Evolutionary conservation across 164 flowering plant genomes (phyloP), one percentile per base, ranked within the genome.

Genomic region (Sextonia rubra): DNA sequence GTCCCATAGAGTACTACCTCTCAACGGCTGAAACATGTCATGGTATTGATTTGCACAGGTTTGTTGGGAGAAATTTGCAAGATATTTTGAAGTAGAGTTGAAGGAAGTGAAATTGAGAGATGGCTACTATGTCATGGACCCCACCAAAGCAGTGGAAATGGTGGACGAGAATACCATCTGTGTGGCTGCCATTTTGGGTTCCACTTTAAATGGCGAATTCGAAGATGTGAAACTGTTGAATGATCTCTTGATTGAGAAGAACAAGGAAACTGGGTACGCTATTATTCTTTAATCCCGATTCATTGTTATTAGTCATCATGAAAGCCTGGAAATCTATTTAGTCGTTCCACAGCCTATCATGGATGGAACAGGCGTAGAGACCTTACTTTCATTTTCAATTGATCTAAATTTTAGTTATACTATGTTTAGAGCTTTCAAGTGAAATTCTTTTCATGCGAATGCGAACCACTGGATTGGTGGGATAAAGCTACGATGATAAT

Each of bases 101-200:
- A 83, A 80, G 76, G 86, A 84, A 61, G 86, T 84, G 70, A 84
- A 82, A 52, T 71, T 84, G 61, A 74, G 76, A 0, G 86, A 82
- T 58, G 84, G 84, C 1, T 84, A 78, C 74, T 82, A 84, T 63
- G 83, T 84, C 37, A 81, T 83, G 86, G 86, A 83, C 80, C 84
- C 86, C 0, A 76, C 1, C 24, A 83, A 83, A 49, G 86, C 86
- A 4, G 83, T 75, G 8, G 86, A 83, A 9, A 66, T 83, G 81
- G 86, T 81, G 64, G 86, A 83, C 63, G 86, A 83, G 74, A 83
- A 83, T 81, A 83, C 84, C 65, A 81, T 83, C 15, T 83, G 86
- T 69, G 86, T 82, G 1, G 86, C 86, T 3, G 84, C 86, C 1
- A 84, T 84, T 56, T 74, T 84, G 3, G 86, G 85, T 20, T 84